A percentile compares a stretch with the other conserved stretches of the same genome.
Conservation (phyloP, 495 filamentous ascomycete species). For the Aspergillus ellipticus region DNA sequence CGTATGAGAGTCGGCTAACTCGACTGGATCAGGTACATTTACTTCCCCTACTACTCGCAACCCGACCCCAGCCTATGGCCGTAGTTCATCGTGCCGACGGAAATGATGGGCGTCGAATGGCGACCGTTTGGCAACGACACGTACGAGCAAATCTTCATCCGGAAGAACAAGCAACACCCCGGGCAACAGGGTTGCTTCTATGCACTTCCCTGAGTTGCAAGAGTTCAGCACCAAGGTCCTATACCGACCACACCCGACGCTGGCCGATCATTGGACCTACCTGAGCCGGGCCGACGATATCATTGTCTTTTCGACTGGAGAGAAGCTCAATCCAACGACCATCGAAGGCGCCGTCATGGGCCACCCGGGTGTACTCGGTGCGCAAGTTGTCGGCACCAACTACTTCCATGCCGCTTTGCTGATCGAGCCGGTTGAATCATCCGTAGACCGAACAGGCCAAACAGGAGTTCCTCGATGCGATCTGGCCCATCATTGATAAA, state of each 20-base stretch:
- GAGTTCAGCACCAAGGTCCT: slow-evolving; percentile 15
- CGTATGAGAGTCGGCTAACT: not conserved
- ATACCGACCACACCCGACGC: slow-evolving; percentile 10
- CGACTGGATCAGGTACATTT: slow-evolving; percentile 4
- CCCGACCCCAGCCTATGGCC: slow-evolving; percentile 12
- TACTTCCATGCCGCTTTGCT: slow-evolving; percentile 22
- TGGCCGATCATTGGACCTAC: slow-evolving; percentile 6
- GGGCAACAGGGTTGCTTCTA: slow-evolving; percentile 16
- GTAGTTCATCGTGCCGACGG: slow-evolving; percentile 14
- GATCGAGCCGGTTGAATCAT: slow-evolving; percentile 14
- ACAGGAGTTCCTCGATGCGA: slow-evolving; percentile 10
- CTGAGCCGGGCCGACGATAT: slow-evolving; percentile 44
- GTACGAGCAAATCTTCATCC: slow-evolving; percentile 9
- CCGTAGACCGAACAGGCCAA: not conserved
- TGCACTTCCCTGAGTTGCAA: slow-evolving; percentile 10
- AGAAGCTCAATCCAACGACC: slow-evolving; percentile 56
- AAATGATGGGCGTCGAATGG: slow-evolving; percentile 18
- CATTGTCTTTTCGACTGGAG: slow-evolving; percentile 59
- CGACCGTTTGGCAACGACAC: slow-evolving; percentile 12
- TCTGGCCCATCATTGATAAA: slow-evolving; percentile 13
- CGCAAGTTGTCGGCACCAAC: slow-evolving; percentile 46
- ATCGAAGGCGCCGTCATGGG: slow-evolving; percentile 45
- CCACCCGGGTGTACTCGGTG: slow-evolving; percentile 46
- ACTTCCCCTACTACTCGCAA: slow-evolving; percentile 15
- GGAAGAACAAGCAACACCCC: slow-evolving; percentile 6